These are phyloP conservation scores for Phialocephala subalpina DNA, from an alignment of 2,329 filamentous ascomycete genomes.

Conservation along the genomic window DNA sequence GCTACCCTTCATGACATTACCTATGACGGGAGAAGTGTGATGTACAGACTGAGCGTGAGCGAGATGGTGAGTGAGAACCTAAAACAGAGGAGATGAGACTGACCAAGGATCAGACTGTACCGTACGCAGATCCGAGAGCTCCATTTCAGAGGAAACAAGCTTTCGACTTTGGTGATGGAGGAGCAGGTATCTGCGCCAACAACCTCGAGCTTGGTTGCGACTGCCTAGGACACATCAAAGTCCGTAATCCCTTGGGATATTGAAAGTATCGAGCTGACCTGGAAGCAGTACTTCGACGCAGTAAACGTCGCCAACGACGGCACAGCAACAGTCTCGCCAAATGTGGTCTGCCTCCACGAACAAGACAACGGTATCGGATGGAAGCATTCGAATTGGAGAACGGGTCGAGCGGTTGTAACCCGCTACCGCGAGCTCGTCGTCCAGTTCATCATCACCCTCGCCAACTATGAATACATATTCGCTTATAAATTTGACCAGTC, in stretches of 20 bases:
- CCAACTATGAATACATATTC: constrained; percentile 77
- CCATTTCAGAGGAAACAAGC: constrained; percentile 73
- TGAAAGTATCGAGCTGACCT: constrained; percentile 2
- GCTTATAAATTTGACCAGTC: constrained; percentile 70
- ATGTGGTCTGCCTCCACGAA: constrained; percentile 74
- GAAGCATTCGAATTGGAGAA: constrained; percentile 77
- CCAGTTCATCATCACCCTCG: constrained; percentile 73
- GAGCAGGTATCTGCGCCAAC: constrained; percentile 69
- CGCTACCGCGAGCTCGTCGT: constrained; percentile 69
- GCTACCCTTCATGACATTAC: constrained; percentile 67
- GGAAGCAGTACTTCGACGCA: constrained; percentile 60
- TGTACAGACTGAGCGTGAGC: constrained; percentile 65
- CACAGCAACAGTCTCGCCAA: constrained; percentile 59
- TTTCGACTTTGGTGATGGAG: constrained; percentile 74
- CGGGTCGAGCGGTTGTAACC: constrained; percentile 66
- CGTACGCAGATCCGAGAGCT: constrained; percentile 67
- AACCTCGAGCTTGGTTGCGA: constrained; percentile 74
- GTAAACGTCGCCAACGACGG: constrained; percentile 62
- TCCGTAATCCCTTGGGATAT: not conserved
- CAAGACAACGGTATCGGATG: constrained; percentile 74
- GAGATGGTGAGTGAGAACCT: constrained; percentile 56
- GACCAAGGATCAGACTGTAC: constrained; percentile 51
- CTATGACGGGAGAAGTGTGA: constrained; percentile 65
- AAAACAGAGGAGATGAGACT: not conserved
- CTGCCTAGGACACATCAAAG: constrained; percentile 71